Conservation (phyloP, 164 flowering plant genomes). For the Piper longum region DNA sequence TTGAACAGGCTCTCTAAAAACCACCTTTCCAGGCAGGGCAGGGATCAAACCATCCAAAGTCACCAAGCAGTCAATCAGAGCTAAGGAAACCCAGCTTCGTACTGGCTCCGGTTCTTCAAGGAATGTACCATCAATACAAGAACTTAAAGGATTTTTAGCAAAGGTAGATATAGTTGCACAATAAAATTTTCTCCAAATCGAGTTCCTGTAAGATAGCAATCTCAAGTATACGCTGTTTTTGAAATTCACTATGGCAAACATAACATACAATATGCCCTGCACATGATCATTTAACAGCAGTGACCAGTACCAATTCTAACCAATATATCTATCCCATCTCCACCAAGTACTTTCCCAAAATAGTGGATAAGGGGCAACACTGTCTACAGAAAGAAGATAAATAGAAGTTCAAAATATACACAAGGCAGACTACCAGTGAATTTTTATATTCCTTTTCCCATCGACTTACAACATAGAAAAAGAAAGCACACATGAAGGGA, state of each 20-base stretch:
- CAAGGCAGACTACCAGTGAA: too few species aligned
- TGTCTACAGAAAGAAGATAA: conserved; percentile 42
- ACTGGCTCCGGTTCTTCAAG: conserved; percentile 65
- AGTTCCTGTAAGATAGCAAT: conserved; percentile 42
- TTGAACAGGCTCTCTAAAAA: conserved; percentile 68
- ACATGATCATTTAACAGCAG: conserved; percentile 6
- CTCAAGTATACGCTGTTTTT: conserved; percentile 6
- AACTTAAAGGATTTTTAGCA: conserved; percentile 45
- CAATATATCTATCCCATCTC: conserved; percentile 86
- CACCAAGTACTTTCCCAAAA: conserved; percentile 81
- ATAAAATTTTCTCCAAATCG: conserved; percentile 68
- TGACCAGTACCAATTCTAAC: conserved; percentile 76
- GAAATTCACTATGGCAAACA: neutral
- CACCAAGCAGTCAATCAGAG: conserved; percentile 56
- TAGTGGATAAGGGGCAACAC: conserved; percentile 74
- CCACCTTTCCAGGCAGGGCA: conserved; percentile 38
- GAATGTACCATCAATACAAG: conserved; percentile 42
- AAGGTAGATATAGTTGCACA: conserved; percentile 61
- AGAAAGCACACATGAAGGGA: conserved; percentile 5
- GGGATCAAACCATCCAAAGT: conserved; percentile 58
- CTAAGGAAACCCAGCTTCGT: conserved; percentile 72
- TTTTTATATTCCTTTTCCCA: too few species aligned
- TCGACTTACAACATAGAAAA: too few species aligned
- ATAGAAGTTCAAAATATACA: neutral
- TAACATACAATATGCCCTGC: neutral